These are phyloP conservation scores for Amanita rubescens DNA, from an alignment of 768 basidiomycete genomes.

Conservation along the genomic window DNA sequence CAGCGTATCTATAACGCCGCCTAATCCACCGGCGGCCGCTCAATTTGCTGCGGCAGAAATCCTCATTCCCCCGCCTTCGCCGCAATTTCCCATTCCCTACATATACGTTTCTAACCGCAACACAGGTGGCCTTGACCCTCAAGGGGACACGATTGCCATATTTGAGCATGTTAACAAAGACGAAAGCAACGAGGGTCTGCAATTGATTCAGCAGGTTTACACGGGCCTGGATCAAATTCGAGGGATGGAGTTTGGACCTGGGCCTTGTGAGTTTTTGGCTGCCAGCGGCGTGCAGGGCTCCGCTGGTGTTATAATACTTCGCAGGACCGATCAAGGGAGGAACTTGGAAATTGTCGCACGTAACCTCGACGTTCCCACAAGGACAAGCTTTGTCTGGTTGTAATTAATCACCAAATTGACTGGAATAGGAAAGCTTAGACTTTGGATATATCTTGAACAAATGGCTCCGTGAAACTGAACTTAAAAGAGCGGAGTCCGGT, in stretches of 20 bases:
- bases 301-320: constrained; percentile 50
- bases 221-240: constrained; percentile 40
- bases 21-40: constrained; percentile 28
- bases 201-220: constrained; percentile 37
- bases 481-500: no score
- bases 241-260: constrained; percentile 12
- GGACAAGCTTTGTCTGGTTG: constrained; percentile 47
- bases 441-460: no score
- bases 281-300: constrained; percentile 46
- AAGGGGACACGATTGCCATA: constrained; percentile 45
- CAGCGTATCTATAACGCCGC: constrained; percentile 30
- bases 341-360: constrained; percentile 44
- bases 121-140: constrained; percentile 23
- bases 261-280: constrained; percentile 42
- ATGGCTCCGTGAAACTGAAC: no score
- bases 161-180: constrained; percentile 35
- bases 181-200: constrained; percentile 22
- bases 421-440: no score
- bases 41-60: constrained; percentile 39
- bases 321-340: constrained; percentile 45
- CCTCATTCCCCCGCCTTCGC: constrained; percentile 29
- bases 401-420: constrained; percentile 3
- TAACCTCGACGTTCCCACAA: constrained; percentile 44
- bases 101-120: constrained; percentile 44
- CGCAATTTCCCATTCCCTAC: constrained; percentile 28